These are phyloP conservation scores for Cytospora leucostoma DNA, from an alignment of 2,329 filamentous ascomycete species.

Conservation along the genomic window DNA sequence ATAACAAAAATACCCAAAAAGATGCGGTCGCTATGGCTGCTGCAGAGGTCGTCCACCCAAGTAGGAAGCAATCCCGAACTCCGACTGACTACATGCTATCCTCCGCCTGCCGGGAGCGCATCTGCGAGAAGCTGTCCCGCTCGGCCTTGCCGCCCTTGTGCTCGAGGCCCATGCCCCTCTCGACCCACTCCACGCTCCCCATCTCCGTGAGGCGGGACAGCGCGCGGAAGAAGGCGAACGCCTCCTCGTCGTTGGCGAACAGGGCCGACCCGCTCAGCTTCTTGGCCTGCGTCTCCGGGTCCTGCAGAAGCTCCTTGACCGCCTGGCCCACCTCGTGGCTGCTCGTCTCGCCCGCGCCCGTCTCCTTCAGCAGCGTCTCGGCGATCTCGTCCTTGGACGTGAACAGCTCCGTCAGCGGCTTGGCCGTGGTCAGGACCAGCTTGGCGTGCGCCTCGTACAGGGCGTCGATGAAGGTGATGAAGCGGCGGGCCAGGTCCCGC, in stretches of 20 bases:
- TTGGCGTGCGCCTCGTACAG: constrained; percentile 94
- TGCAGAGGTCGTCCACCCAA: background rate
- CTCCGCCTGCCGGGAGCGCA: constrained; percentile 67
- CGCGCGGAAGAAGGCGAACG: constrained; percentile 92
- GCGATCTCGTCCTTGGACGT: constrained; percentile 71
- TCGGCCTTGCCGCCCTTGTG: constrained; percentile 64
- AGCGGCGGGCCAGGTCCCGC: constrained; percentile 84
- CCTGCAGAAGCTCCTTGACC: constrained; percentile 83
- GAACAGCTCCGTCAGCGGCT: constrained; percentile 84
- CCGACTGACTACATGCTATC: constrained; percentile 58
- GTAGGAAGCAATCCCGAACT: background rate
- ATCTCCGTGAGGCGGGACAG: constrained; percentile 85
- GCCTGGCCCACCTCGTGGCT: constrained; percentile 60
- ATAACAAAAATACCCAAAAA: background rate
- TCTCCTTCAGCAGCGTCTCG: constrained; percentile 56
- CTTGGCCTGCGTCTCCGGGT: constrained; percentile 80
- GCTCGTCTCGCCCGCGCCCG: constrained; percentile 43
- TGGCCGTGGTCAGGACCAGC: constrained; percentile 86
- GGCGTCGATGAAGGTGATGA: constrained; percentile 97
- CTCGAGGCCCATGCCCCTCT: constrained; percentile 72
- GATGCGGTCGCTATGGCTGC: constrained; percentile 23
- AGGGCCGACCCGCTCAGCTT: constrained; percentile 83
- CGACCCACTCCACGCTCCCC: constrained; percentile 94
- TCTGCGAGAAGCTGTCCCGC: constrained; percentile 65
- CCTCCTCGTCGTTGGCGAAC: constrained; percentile 93